Percentiles rank a stretch among this genome's conserved stretches.
Conservation (phyloP, 192 early-diverging fungal species). For the Coemansia sp. region DNA sequence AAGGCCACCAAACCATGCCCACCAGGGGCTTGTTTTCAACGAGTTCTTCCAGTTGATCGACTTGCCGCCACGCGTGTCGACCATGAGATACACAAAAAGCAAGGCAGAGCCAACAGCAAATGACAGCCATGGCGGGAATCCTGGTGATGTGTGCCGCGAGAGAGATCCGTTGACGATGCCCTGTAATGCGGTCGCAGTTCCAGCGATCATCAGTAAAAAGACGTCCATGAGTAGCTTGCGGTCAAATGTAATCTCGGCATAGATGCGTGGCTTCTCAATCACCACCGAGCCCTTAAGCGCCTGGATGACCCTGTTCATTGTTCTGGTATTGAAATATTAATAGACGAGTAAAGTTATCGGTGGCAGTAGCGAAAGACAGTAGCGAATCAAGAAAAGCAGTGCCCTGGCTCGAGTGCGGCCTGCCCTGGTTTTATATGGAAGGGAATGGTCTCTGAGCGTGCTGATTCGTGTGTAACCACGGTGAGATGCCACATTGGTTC, state of each 20-base stretch:
- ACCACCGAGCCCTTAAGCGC: conserved; percentile 18
- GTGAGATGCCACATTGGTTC: not conserved
- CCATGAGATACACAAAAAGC: conserved; percentile 26
- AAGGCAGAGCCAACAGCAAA: conserved; percentile 21
- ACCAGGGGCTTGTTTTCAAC: conserved; percentile 25
- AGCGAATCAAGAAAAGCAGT: not conserved
- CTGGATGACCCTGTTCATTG: conserved; percentile 31
- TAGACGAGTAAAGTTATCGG: not conserved
- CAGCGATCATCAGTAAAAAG: conserved; percentile 17
- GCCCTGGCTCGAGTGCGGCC: not conserved
- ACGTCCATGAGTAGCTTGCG: conserved; percentile 21
- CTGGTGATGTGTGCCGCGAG: conserved; percentile 14
- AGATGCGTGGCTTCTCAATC: conserved; percentile 28
- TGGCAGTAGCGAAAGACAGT: not conserved
- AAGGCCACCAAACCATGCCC: conserved; percentile 26
- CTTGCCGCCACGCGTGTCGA: conserved; percentile 27
- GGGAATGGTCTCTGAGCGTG: not conserved
- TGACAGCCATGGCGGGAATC: conserved; percentile 32
- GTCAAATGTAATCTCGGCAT: conserved; percentile 23
- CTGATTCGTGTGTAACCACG: not conserved
- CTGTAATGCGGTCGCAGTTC: conserved; percentile 18
- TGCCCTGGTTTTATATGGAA: not conserved
- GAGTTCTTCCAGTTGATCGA: conserved; percentile 27
- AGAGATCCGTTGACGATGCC: conserved; percentile 28
- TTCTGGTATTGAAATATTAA: not conserved